Base-by-base conservation (phyloP, 1,284 basidiomycete species). In the Rhodotorula sp. region DNA sequence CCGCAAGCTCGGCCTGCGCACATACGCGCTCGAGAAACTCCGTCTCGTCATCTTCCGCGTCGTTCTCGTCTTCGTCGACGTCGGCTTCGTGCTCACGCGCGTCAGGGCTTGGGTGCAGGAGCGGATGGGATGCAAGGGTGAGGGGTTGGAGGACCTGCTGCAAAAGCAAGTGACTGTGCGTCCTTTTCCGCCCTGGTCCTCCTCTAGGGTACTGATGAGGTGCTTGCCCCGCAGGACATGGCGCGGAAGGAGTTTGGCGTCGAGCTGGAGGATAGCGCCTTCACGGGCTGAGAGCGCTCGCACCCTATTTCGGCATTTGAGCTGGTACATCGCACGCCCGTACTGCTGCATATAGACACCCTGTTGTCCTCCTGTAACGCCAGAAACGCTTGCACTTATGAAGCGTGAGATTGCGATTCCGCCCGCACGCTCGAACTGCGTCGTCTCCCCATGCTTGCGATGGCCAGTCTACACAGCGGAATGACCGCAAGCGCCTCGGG, bases 181-280 rank as follows among this genome's bases (percentile, higher is more conserved):
- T 71, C 2, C 2, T 1, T 5, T 8, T 27, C 36, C 22, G 10
- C 22, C 27, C 66, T 82, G 29, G 81, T 81, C n/a, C 34, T 39
- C n/a, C 63, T 54, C 81, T 76, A 81, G 81, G 72, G 80, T 82
- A 63, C 65, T 77, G 58, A 73, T 83, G 82, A 66, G 10, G 83
- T 62, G 80, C 9, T 41, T 7, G 22, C 19, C 37, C 50, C 15
- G 67, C 64, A 76, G 68, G 77, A 80, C 46, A 83, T 85, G 81
- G 84, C 84, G 0, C 80, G 80, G 67, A 81, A 82, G 44, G 84
- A 85, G 74, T 83, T 85, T 67, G 84, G 84, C 0, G 83, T 85
- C 62, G 84, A 85, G 67, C 64, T 72, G 27, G 70, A 65, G 50
- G 66, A 68, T 27, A 46, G 32, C 29, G 70, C 70, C 6, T 72